Evolutionary conservation across 805 yeast species (phyloP).

Genomic region (Pichia nanzhaoensis): DNA sequence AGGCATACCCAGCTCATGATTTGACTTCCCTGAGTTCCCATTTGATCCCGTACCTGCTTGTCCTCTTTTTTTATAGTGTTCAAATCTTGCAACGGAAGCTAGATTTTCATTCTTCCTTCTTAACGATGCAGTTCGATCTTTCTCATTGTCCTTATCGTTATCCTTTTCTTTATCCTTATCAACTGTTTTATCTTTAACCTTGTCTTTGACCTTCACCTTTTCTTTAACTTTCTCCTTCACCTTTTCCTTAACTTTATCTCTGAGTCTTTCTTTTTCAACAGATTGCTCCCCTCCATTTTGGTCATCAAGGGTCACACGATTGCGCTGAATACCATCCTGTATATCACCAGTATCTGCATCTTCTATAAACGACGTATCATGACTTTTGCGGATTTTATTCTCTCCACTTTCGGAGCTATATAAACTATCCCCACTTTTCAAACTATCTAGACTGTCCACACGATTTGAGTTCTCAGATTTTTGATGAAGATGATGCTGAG

Average conservation of each 20-base stretch:
- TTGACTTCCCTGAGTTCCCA: too few species aligned
- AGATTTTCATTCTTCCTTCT: slow-evolving; percentile 22
- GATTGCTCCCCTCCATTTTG: neutral
- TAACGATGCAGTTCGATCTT: slow-evolving; percentile 17
- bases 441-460: neutral
- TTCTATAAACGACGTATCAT: slow-evolving; percentile 7
- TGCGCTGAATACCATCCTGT: neutral
- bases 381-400: slow-evolving; percentile 1
- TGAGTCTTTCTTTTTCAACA: neutral
- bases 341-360: neutral
- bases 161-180: slow-evolving; percentile 23
- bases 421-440: neutral
- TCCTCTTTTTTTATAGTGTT: slow-evolving; percentile 17
- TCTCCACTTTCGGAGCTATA: neutral
- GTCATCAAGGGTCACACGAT: neutral
- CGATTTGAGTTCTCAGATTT: neutral
- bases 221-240: slow-evolving; percentile 20
- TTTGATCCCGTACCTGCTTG: too few species aligned
- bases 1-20: slow-evolving; percentile 1
- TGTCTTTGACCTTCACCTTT: too few species aligned
- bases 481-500: neutral
- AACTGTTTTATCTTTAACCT: slow-evolving; percentile 8
- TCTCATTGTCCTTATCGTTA: slow-evolving; percentile 12
- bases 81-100: slow-evolving; percentile 24
- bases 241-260: slow-evolving; percentile 18